Conservation (phyloP, 2,329 filamentous ascomycete genomes). For the Magnaporthiopsis incrustans region DNA sequence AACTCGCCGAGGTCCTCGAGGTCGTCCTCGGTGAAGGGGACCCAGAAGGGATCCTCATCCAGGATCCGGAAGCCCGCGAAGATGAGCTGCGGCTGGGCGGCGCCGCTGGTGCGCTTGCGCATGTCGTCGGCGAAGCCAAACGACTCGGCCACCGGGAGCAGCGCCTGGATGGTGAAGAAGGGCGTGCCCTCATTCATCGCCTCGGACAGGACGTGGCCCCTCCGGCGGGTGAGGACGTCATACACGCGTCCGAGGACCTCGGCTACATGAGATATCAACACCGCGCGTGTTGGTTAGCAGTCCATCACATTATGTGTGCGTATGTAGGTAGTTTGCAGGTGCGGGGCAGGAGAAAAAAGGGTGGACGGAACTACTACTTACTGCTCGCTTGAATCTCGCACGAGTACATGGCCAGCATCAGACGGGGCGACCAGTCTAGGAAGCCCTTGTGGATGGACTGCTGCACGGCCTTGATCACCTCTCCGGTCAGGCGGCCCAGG, state of each 20-base stretch:
- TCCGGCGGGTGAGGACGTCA: conserved; percentile 89
- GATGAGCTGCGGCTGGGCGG: conserved; percentile 84
- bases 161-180: conserved; percentile 87
- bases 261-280: conserved; percentile 34
- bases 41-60: conserved; percentile 96
- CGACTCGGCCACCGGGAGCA: conserved; percentile 85
- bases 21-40: conserved; percentile 92
- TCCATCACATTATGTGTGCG: neutral
- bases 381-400: conserved; percentile 95
- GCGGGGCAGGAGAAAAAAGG: too few relatives aligned
- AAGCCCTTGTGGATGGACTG: conserved; percentile 78
- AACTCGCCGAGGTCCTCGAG: conserved; percentile 91
- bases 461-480: conserved; percentile 84
- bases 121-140: conserved; percentile 98
- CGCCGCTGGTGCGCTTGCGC: conserved; percentile 84
- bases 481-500: conserved; percentile 77
- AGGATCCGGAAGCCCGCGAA: conserved; percentile 90
- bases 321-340: neutral
- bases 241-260: conserved; percentile 95
- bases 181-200: conserved; percentile 90
- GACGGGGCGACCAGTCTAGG: conserved; percentile 90
- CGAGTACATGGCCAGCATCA: conserved; percentile 95
- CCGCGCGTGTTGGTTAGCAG: too few relatives aligned
- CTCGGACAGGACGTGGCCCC: conserved; percentile 83
- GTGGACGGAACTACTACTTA: conserved; percentile 30